Evolutionary conservation across 2,329 filamentous ascomycete genomes (phyloP).

Genomic region (Epichloe typhina): DNA sequence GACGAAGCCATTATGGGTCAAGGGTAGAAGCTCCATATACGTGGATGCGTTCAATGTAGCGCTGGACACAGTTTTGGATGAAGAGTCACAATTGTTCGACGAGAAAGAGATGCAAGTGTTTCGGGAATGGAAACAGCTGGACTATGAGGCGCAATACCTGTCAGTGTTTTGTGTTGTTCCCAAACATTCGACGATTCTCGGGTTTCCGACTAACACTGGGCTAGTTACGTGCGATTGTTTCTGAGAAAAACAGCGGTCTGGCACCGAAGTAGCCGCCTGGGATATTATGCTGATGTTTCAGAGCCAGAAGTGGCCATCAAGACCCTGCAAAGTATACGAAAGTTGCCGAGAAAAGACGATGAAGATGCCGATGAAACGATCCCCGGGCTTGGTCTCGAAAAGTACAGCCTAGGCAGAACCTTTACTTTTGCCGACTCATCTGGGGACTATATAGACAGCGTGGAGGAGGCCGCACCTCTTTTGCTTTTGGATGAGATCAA

Average conservation of each 20-base stretch:
- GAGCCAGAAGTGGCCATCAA: conserved; percentile 55
- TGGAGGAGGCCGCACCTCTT: conserved; percentile 74
- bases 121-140: conserved; percentile 54
- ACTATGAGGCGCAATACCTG: conserved; percentile 84
- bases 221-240: conserved; percentile 81
- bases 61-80: conserved; percentile 74
- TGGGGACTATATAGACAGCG: conserved; percentile 54
- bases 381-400: conserved; percentile 25
- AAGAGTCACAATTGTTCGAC: conserved; percentile 81
- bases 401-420: conserved; percentile 32
- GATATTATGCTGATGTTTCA: conserved; percentile 72
- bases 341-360: conserved; percentile 34
- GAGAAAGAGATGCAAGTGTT: conserved; percentile 68
- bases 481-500: conserved; percentile 85
- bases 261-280: conserved; percentile 69
- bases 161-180: conserved; percentile 31
- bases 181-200: not conserved
- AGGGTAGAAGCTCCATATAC: conserved; percentile 79
- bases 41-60: conserved; percentile 95
- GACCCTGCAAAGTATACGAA: conserved; percentile 44
- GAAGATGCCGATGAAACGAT: conserved; percentile 8
- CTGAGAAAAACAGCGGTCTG: conserved; percentile 82
- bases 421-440: conserved; percentile 77
- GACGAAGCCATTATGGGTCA: conserved; percentile 42
- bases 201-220: not conserved